These are phyloP conservation scores for Quercus aquifolioides DNA, from an alignment of 306 rosid genomes.

Conservation along the genomic window DNA sequence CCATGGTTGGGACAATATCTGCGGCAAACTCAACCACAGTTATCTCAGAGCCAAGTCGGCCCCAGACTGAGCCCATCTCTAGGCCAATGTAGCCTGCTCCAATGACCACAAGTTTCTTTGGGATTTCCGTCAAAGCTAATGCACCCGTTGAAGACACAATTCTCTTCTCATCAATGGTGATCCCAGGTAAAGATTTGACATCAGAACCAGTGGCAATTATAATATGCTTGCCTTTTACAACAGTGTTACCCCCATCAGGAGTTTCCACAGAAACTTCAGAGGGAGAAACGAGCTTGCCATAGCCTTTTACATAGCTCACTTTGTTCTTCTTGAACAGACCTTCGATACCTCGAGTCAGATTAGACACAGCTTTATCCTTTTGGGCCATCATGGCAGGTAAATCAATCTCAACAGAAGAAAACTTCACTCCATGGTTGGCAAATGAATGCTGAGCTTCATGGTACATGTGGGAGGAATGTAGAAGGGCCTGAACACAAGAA, in stretches of 20 bases:
- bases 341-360: constrained; percentile 88
- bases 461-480: constrained; percentile 96
- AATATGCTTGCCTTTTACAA: constrained; percentile 83
- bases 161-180: constrained; percentile 91
- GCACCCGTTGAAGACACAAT: constrained; percentile 96
- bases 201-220: constrained; percentile 97
- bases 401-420: constrained; percentile 82
- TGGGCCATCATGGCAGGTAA: constrained; percentile 93
- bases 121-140: constrained; percentile 79
- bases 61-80: constrained; percentile 99
- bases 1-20: constrained; percentile 95
- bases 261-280: constrained; percentile 87
- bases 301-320: constrained; percentile 91
- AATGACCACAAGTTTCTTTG: constrained; percentile 84
- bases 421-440: constrained; percentile 74
- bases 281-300: constrained; percentile 81
- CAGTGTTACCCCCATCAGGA: constrained; percentile 62
- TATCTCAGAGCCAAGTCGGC: constrained; percentile 85
- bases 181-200: constrained; percentile 86
- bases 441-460: constrained; percentile 94
- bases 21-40: constrained; percentile 93
- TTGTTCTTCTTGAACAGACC: constrained; percentile 97
- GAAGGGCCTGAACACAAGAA: constrained; percentile 67
- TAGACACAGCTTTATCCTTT: constrained; percentile 84
- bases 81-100: constrained; percentile 99